Percentiles rank a stretch among this genome's conserved stretches.
These are phyloP conservation scores for Catenaria anguillulae DNA, from an alignment of 371 early-diverging fungal genomes.

Conservation along the genomic window DNA sequence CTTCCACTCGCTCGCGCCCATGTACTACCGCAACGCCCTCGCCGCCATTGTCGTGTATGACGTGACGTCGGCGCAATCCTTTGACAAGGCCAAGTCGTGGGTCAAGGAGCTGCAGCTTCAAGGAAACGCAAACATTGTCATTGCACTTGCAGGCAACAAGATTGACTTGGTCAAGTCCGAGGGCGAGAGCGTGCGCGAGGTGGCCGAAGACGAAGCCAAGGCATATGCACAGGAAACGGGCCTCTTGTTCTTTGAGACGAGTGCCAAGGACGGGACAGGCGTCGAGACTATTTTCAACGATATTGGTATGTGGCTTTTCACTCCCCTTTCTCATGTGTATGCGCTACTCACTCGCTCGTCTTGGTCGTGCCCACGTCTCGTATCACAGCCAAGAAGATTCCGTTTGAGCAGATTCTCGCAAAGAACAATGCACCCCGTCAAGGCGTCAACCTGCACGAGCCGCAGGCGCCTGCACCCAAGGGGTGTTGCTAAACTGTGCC, in stretches of 20 bases:
- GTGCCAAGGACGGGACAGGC: conserved; percentile 77
- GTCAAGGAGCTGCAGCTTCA: conserved; percentile 91
- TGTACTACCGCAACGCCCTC: conserved; percentile 88
- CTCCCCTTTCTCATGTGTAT: background rate
- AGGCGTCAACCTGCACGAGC: conserved; percentile 7
- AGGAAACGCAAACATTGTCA: conserved; percentile 88
- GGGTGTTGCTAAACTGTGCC: background rate
- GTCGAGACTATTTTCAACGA: conserved; percentile 70
- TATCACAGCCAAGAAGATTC: conserved; percentile 4
- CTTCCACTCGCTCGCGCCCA: conserved; percentile 81
- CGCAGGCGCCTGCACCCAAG: background rate
- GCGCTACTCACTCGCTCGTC: background rate
- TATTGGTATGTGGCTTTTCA: background rate
- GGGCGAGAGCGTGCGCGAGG: conserved; percentile 11
- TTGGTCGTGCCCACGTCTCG: background rate
- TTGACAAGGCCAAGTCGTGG: conserved; percentile 97
- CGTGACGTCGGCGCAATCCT: conserved; percentile 34
- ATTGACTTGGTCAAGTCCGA: conserved; percentile 47
- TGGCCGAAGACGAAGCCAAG: conserved; percentile 53
- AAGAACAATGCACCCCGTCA: background rate
- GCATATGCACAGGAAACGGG: conserved; percentile 76
- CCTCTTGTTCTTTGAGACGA: conserved; percentile 82
- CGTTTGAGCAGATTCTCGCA: conserved; percentile 5
- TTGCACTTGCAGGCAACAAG: conserved; percentile 94
- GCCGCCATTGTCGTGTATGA: conserved; percentile 20